A percentile compares a stretch with the other conserved stretches of the same genome.
Evolutionary conservation across 1,284 basidiomycete species (phyloP).

Genomic region (Ustilago loliicola): DNA sequence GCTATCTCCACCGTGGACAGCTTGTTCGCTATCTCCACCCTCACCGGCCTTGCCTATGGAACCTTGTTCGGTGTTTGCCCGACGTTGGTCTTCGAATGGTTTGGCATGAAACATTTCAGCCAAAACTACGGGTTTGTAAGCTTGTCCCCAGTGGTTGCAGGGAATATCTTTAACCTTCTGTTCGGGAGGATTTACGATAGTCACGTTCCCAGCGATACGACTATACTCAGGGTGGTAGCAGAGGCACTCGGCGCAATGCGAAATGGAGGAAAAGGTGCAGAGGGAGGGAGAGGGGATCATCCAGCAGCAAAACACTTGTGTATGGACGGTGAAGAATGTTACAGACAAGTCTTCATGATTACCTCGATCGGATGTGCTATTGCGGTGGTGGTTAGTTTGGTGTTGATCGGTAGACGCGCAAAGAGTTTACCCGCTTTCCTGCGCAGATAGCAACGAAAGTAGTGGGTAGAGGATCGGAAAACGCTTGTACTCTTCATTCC

Average conservation of each 20-base stretch:
- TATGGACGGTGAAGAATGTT: constrained; percentile 66
- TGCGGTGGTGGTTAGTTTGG: constrained; percentile 53
- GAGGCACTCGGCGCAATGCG: neutral
- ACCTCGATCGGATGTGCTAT: constrained; percentile 55
- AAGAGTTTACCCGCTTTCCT: constrained; percentile 15
- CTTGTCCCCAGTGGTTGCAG: constrained; percentile 82
- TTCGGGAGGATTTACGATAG: constrained; percentile 76
- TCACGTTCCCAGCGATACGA: constrained; percentile 34
- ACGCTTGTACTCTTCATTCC: too few species aligned
- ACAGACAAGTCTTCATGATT: constrained; percentile 62
- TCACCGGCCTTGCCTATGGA: constrained; percentile 83
- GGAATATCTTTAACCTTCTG: constrained; percentile 85
- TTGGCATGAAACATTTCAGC: constrained; percentile 83
- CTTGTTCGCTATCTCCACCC: constrained; percentile 82
- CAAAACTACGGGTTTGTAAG: constrained; percentile 88
- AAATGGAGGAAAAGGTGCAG: neutral
- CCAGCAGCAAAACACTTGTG: constrained; percentile 48
- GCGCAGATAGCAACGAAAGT: neutral
- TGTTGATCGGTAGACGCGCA: constrained; percentile 50
- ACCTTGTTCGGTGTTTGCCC: constrained; percentile 83
- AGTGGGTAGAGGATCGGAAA: too few species aligned
- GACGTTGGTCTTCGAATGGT: constrained; percentile 85
- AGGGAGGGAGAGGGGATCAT: constrained; percentile 9
- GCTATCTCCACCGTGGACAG: constrained; percentile 76
- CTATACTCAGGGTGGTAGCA: neutral